These are phyloP conservation scores for Calonectria hongkongensis DNA, from an alignment of 2,329 filamentous ascomycete genomes.

Conservation along the genomic window DNA sequence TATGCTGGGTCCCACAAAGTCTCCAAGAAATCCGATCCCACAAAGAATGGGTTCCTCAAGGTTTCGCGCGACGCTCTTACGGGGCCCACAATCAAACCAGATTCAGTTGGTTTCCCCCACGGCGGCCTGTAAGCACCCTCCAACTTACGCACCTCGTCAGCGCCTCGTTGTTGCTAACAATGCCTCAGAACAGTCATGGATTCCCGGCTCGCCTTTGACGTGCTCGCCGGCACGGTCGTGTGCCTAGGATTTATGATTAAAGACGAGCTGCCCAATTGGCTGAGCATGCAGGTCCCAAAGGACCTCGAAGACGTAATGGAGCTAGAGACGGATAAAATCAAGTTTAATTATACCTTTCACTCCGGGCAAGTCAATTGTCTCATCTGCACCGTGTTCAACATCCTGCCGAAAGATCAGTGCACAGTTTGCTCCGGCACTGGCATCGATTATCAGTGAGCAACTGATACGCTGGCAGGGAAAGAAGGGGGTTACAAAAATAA, in stretches of 20 bases:
- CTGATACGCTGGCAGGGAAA: not conserved
- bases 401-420: not conserved
- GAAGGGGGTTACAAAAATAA: not conserved
- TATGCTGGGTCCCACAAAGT: constrained; percentile 1
- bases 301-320: constrained; percentile 3
- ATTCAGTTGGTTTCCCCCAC: not conserved
- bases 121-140: not conserved
- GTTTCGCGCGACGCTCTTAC: not conserved
- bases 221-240: not conserved
- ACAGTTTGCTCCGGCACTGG: not conserved
- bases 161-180: not conserved
- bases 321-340: constrained; percentile 19
- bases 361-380: constrained; percentile 3
- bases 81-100: not conserved
- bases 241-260: constrained; percentile 18
- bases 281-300: not conserved
- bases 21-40: not conserved
- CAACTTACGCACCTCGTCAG: not conserved
- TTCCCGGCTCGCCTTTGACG: constrained; percentile 3
- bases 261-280: not conserved
- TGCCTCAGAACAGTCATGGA: constrained; percentile 2
- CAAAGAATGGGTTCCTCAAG: constrained; percentile 22
- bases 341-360: constrained; percentile 21
- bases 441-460: constrained; percentile 12
- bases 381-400: constrained; percentile 21